Conservation (phyloP, 257 asterid genomes). For the Primulina tabacum region DNA sequence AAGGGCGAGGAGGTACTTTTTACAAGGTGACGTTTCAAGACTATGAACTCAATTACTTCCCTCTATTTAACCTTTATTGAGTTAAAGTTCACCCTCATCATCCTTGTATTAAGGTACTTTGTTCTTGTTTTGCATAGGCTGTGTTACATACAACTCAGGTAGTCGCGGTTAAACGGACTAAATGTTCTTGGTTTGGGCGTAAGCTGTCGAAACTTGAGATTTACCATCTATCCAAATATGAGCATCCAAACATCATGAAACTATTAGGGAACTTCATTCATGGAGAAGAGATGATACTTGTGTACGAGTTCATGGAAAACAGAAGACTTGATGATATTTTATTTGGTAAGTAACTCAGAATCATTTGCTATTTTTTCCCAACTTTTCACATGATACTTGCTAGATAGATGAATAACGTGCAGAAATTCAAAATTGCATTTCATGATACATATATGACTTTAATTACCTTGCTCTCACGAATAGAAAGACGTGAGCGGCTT, state of each 20-base stretch:
- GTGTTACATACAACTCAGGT: neutral
- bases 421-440: too few species aligned
- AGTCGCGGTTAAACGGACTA: neutral
- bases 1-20: neutral
- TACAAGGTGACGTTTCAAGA: neutral
- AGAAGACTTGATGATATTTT: neutral
- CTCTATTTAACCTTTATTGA: neutral
- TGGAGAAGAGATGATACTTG: neutral
- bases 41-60: neutral
- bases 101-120: neutral
- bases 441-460: neutral
- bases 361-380: too few species aligned
- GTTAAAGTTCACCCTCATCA: neutral
- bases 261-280: slow-evolving; percentile 11
- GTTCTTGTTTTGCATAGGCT: neutral
- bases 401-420: neutral
- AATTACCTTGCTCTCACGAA: neutral
- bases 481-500: neutral
- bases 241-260: slow-evolving; percentile 14
- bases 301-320: slow-evolving; percentile 23
- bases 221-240: neutral
- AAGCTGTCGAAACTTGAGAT: neutral
- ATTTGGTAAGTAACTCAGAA: neutral
- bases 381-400: neutral
- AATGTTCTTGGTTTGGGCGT: neutral